Evolutionary conservation across 2,329 filamentous ascomycete genomes (phyloP).

Genomic region (Xylariaceae sp.): DNA sequence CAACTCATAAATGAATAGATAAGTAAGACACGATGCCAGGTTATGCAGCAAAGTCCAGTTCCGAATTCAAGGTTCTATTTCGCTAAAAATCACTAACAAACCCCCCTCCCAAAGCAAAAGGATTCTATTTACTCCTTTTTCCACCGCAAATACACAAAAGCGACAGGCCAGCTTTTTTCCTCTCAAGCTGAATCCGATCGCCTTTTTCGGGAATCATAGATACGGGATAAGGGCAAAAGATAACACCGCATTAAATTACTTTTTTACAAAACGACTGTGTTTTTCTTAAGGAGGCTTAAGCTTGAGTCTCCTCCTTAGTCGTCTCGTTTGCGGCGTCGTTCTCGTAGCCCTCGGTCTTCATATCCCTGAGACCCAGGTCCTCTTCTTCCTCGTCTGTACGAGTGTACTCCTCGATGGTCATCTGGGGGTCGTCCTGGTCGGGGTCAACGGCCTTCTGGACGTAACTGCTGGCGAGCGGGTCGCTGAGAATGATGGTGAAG

Average conservation of each 20-base stretch:
- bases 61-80: too few relatives aligned
- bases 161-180: neutral
- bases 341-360: slow-evolving; percentile 87
- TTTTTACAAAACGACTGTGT: slow-evolving; percentile 3
- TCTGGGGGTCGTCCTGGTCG: slow-evolving; percentile 64
- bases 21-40: too few relatives aligned
- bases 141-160: neutral
- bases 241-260: neutral
- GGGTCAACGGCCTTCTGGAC: slow-evolving; percentile 85
- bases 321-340: slow-evolving; percentile 37
- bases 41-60: too few relatives aligned
- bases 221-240: neutral
- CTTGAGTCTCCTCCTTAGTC: slow-evolving; percentile 1
- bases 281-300: neutral
- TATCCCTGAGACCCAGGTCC: slow-evolving; percentile 82
- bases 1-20: too few relatives aligned
- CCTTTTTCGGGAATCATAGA: neutral
- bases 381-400: slow-evolving; percentile 91
- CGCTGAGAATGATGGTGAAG: slow-evolving; percentile 78
- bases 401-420: slow-evolving; percentile 75
- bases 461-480: slow-evolving; percentile 88
- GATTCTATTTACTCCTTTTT: too few relatives aligned
- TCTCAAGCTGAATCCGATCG: too few relatives aligned
- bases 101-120: too few relatives aligned
- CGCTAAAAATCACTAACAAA: too few relatives aligned